phyloP scores from a whole-genome alignment of 148 eudicot species.

The Spergularia marina region DNA sequence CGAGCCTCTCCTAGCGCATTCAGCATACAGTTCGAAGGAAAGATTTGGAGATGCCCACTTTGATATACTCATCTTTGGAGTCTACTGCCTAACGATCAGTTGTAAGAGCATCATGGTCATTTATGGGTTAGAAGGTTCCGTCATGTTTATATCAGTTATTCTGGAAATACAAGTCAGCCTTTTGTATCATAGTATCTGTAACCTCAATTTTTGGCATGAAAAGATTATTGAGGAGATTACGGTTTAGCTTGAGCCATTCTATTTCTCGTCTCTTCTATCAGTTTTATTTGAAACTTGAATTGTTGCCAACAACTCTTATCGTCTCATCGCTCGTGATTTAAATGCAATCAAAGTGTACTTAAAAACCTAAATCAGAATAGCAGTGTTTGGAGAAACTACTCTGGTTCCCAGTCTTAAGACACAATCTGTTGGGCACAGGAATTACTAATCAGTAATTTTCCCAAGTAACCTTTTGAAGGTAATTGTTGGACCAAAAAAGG shows the following conservation, averaged over 20 bases:
- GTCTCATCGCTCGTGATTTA: no score
- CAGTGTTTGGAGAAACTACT: no score
- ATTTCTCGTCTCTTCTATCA: not conserved
- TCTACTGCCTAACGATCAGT: conserved; percentile 14
- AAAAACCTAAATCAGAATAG: no score
- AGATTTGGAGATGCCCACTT: conserved; percentile 1
- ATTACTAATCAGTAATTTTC: no score
- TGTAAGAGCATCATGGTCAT: conserved; percentile 19
- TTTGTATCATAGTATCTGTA: conserved; percentile 22
- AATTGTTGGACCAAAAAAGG: no score
- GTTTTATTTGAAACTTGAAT: not conserved
- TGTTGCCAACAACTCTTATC: not conserved
- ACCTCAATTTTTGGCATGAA: conserved; percentile 9
- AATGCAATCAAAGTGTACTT: no score
- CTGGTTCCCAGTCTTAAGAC: no score
- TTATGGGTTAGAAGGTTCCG: conserved; percentile 9
- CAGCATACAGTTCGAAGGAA: not conserved
- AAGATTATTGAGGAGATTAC: not conserved
- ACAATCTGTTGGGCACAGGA: no score
- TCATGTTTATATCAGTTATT: conserved; percentile 8
- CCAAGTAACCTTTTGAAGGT: no score
- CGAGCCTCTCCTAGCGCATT: conserved; percentile 5
- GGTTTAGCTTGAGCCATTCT: not conserved
- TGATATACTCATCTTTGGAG: conserved; percentile 11
- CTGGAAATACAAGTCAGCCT: conserved; percentile 10